Conservation (phyloP, 1,284 basidiomycete genomes). For the Ustilago cynodontis region DNA sequence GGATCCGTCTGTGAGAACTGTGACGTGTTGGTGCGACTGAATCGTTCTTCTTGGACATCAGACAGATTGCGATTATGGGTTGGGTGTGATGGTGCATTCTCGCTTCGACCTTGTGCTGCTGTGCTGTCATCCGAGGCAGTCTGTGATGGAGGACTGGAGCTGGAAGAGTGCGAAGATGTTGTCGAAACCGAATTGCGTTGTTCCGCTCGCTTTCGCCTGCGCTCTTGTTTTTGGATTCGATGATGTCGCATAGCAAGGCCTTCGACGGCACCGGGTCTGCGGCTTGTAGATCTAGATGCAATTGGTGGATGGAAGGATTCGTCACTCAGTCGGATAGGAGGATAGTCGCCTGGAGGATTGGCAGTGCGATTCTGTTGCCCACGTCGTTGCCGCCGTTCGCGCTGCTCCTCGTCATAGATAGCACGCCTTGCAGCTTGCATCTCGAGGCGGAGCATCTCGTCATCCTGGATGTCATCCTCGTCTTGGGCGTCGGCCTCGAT, state of each 20-base stretch:
- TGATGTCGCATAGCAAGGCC: constrained; percentile 49
- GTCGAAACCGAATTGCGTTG: constrained; percentile 29
- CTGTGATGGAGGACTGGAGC: background rate
- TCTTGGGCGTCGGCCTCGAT: background rate
- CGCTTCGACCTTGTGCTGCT: background rate
- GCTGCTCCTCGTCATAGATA: constrained; percentile 31
- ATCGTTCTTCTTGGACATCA: constrained; percentile 41
- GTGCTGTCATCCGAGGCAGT: background rate
- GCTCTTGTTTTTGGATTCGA: constrained; percentile 27
- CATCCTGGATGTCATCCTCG: constrained; percentile 20
- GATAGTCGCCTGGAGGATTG: constrained; percentile 22
- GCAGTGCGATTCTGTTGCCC: background rate
- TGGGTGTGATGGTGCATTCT: constrained; percentile 7
- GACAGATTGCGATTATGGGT: constrained; percentile 34
- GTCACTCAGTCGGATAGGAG: constrained; percentile 41
- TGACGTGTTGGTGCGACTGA: constrained; percentile 11
- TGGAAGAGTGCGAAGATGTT: constrained; percentile 17
- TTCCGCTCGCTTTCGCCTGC: constrained; percentile 24
- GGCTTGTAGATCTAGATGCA: constrained; percentile 15
- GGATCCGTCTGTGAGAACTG: background rate
- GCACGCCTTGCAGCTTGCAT: constrained; percentile 33
- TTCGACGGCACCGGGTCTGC: constrained; percentile 47
- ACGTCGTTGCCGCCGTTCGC: constrained; percentile 4
- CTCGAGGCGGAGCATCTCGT: constrained; percentile 26
- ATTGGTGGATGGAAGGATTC: constrained; percentile 15